phyloP scores from a whole-genome alignment of 805 yeast genomes.

The Yamadazyma akitaensis region DNA sequence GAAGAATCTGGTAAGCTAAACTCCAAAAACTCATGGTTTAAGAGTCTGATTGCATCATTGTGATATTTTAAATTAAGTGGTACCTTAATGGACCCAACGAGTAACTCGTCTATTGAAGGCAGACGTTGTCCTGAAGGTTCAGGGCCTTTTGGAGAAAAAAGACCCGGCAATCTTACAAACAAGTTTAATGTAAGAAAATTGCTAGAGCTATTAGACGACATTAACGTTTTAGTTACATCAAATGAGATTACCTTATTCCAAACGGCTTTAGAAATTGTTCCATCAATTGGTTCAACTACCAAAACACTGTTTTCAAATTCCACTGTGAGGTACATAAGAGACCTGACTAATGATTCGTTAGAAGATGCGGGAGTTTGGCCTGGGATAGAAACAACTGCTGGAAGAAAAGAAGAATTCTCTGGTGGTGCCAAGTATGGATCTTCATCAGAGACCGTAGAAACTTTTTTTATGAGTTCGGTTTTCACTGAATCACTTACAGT shows the following conservation, averaged over 20 bases:
- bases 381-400: slow-evolving; percentile 55
- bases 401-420: slow-evolving; percentile 40
- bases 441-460: slow-evolving; percentile 18
- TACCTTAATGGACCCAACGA: slow-evolving; percentile 68
- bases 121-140: not conserved
- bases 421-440: slow-evolving; percentile 27
- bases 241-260: slow-evolving; percentile 90
- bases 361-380: slow-evolving; percentile 17
- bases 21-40: slow-evolving; percentile 53
- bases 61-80: slow-evolving; percentile 56
- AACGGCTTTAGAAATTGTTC: slow-evolving; percentile 70
- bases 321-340: slow-evolving; percentile 78
- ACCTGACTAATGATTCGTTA: slow-evolving; percentile 46
- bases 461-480: slow-evolving; percentile 33
- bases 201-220: slow-evolving; percentile 25
- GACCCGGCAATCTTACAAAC: slow-evolving; percentile 73
- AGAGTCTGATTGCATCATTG: slow-evolving; percentile 49
- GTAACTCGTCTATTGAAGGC: slow-evolving; percentile 56
- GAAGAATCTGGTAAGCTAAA: slow-evolving; percentile 17
- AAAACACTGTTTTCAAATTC: slow-evolving; percentile 96
- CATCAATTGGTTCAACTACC: slow-evolving; percentile 80
- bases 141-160: slow-evolving; percentile 26
- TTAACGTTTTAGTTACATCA: slow-evolving; percentile 58
- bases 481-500: slow-evolving; percentile 30
- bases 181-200: slow-evolving; percentile 67